Percentiles rank a stretch among this genome's conserved stretches.
Conservation (phyloP, 169 alveolate species). For the Neospora caninum region DNA sequence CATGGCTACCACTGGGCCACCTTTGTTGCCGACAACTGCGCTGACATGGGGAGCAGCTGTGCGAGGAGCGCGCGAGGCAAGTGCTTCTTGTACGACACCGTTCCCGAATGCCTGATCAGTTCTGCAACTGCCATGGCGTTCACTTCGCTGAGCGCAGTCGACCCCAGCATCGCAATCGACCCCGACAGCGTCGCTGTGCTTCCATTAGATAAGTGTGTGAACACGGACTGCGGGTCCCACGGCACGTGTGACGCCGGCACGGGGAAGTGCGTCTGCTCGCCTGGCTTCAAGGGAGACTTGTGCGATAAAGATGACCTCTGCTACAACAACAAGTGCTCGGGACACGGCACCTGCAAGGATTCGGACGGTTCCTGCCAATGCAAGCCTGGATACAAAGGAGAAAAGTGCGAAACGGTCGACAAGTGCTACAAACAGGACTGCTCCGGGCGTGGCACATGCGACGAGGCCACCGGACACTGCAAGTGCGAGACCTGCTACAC, state of each 20-base stretch:
- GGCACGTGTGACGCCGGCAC: slow-evolving; percentile 46
- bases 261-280: slow-evolving; percentile 54
- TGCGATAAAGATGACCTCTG: slow-evolving; percentile 12
- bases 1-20: slow-evolving; percentile 62
- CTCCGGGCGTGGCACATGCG: slow-evolving; percentile 48
- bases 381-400: background rate
- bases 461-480: slow-evolving; percentile 47
- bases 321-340: background rate
- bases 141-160: slow-evolving; percentile 65
- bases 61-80: slow-evolving; percentile 19
- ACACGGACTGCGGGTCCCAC: slow-evolving; percentile 49
- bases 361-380: background rate
- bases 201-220: slow-evolving; percentile 41
- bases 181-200: slow-evolving; percentile 43
- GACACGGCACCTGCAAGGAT: background rate
- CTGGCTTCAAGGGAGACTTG: slow-evolving; percentile 48
- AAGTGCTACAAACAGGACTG: slow-evolving; percentile 44
- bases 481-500: slow-evolving; percentile 44
- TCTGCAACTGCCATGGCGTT: slow-evolving; percentile 35
- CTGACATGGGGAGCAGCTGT: background rate
- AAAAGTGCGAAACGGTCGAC: slow-evolving; percentile 33
- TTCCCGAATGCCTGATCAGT: slow-evolving; percentile 51
- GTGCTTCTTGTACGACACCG: slow-evolving; percentile 39
- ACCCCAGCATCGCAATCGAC: slow-evolving; percentile 57
- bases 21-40: slow-evolving; percentile 22